These are phyloP conservation scores for Eutrema yunnanense DNA, from an alignment of 345 rosid genomes.

Conservation along the genomic window DNA sequence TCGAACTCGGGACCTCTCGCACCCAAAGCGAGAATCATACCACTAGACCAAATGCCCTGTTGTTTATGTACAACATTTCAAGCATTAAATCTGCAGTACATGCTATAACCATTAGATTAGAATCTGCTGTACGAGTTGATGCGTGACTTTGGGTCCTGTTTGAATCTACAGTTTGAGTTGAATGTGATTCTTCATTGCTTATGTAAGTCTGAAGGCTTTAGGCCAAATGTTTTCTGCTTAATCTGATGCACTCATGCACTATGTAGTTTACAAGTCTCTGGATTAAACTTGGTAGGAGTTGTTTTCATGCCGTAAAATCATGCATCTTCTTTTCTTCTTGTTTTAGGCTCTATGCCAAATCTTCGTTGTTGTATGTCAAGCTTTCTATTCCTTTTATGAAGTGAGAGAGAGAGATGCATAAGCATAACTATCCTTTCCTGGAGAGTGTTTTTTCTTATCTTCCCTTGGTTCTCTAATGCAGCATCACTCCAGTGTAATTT, in stretches of 20 bases:
- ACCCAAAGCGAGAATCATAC: slow-evolving; percentile 89
- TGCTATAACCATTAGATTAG: background rate
- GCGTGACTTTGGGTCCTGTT: background rate
- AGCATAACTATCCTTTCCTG: background rate
- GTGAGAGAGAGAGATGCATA: background rate
- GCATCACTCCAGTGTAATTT: background rate
- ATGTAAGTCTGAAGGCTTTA: background rate
- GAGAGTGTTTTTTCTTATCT: no score
- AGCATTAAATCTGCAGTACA: background rate
- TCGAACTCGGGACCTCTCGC: slow-evolving; percentile 76
- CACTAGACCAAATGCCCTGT: slow-evolving; percentile 63
- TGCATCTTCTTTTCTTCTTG: background rate
- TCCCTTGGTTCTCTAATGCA: no score
- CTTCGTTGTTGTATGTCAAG: background rate
- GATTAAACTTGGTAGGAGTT: background rate
- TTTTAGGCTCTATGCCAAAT: background rate
- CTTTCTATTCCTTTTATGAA: background rate
- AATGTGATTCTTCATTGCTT: background rate
- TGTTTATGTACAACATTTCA: background rate
- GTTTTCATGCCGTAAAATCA: background rate
- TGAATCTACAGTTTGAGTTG: background rate
- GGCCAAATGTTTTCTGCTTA: background rate
- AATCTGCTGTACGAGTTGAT: background rate
- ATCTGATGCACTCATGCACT: background rate
- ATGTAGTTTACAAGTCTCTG: background rate